These are phyloP conservation scores for Fusarium sp. DNA, from an alignment of 2,329 filamentous ascomycete species.

Conservation along the genomic window DNA sequence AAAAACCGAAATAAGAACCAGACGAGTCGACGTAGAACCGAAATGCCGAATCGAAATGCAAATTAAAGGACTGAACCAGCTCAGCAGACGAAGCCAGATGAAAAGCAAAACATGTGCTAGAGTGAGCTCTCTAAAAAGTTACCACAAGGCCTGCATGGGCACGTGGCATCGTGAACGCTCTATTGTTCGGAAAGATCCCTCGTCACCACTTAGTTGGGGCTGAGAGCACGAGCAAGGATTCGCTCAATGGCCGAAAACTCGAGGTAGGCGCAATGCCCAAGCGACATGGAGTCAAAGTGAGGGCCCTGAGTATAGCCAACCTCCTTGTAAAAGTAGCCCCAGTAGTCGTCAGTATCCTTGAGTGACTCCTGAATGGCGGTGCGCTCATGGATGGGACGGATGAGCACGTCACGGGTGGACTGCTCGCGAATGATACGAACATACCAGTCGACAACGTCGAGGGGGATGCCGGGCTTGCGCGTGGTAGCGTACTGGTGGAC, in stretches of 20 bases:
- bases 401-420: conserved; percentile 53
- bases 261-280: conserved; percentile 54
- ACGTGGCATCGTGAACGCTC: not conserved
- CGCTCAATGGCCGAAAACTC: conserved; percentile 62
- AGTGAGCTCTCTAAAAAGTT: not conserved
- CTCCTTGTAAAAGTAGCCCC: conserved; percentile 63
- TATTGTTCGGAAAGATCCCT: not conserved
- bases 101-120: not conserved
- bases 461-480: conserved; percentile 57
- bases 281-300: conserved; percentile 58
- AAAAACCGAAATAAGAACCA: conserved; percentile 2
- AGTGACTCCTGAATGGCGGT: conserved; percentile 49
- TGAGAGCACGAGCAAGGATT: conserved; percentile 56
- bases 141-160: not conserved
- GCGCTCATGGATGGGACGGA: conserved; percentile 54
- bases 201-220: conserved; percentile 7
- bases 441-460: conserved; percentile 68
- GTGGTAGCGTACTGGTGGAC: conserved; percentile 61
- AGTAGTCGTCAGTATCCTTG: conserved; percentile 54
- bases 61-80: not conserved
- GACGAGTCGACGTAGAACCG: not conserved
- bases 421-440: conserved; percentile 64
- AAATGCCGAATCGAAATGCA: conserved; percentile 6
- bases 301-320: conserved; percentile 53
- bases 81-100: not conserved